Evolutionary conservation across 1,284 basidiomycete species (phyloP).

Genomic region (Tilletia setariae): DNA sequence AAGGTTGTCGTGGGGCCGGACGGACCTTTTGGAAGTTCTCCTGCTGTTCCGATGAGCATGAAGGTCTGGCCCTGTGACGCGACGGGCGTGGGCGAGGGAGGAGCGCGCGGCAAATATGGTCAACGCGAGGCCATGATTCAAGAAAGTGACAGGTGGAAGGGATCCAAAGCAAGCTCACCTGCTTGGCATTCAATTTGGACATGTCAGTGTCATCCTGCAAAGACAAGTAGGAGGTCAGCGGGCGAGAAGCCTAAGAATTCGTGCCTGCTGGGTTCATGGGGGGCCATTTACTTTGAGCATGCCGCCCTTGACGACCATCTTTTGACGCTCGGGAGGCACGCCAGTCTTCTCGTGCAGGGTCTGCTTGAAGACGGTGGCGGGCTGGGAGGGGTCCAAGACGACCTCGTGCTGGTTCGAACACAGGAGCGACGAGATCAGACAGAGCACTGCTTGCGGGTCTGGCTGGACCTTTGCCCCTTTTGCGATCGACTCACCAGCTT

Average conservation of each 20-base stretch:
- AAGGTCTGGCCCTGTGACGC: slow-evolving; percentile 43
- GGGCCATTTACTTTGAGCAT: slow-evolving; percentile 68
- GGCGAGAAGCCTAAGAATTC: neutral
- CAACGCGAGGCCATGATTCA: too few relatives aligned
- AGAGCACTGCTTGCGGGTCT: too few relatives aligned
- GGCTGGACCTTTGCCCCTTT: too few relatives aligned
- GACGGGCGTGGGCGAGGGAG: neutral
- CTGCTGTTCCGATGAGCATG: slow-evolving; percentile 69
- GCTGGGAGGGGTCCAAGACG: slow-evolving; percentile 66
- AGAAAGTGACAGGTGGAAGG: too few relatives aligned
- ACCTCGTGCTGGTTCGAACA: slow-evolving; percentile 54
- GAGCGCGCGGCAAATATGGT: too few relatives aligned
- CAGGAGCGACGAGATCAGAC: slow-evolving; percentile 48
- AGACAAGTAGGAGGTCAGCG: neutral
- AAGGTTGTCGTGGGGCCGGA: slow-evolving; percentile 70
- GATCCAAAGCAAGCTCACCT: neutral
- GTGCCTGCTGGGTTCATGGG: too few relatives aligned
- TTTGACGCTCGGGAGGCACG: slow-evolving; percentile 84
- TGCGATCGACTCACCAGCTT: slow-evolving; percentile 59
- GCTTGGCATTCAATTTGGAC: slow-evolving; percentile 68
- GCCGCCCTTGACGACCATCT: slow-evolving; percentile 95
- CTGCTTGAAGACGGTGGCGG: slow-evolving; percentile 75
- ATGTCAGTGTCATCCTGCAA: slow-evolving; percentile 77
- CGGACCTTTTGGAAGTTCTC: slow-evolving; percentile 83
- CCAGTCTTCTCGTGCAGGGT: slow-evolving; percentile 76